Percentiles rank a stretch among this genome's conserved stretches.
These are phyloP conservation scores for Ogataea henricii DNA, from an alignment of 805 yeast genomes.

Conservation along the genomic window DNA sequence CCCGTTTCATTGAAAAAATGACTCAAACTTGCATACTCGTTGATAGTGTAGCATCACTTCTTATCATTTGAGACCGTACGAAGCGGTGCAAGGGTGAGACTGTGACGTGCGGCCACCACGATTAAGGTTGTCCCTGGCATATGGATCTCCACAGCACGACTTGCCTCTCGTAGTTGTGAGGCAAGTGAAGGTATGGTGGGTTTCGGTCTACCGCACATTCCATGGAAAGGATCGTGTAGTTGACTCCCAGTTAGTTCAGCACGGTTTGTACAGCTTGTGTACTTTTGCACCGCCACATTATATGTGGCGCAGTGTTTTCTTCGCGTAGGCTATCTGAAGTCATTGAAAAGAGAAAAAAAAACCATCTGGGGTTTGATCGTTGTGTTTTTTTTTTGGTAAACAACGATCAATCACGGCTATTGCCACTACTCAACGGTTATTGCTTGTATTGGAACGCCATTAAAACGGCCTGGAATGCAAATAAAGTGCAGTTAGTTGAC, in stretches of 20 bases:
- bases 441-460: neutral
- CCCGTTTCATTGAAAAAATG: neutral
- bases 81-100: neutral
- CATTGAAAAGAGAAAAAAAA: neutral
- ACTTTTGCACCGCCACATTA: too few species aligned
- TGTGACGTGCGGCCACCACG: too few species aligned
- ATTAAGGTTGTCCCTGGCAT: too few species aligned
- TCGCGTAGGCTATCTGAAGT: constrained; percentile 5
- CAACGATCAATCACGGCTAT: neutral
- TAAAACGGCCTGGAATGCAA: neutral
- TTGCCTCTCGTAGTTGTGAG: too few species aligned
- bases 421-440: neutral
- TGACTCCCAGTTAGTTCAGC: too few species aligned
- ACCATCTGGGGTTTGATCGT: constrained; percentile 1
- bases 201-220: too few species aligned
- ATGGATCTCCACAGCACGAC: too few species aligned
- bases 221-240: too few species aligned
- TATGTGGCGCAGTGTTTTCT: neutral
- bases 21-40: constrained; percentile 2
- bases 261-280: neutral
- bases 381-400: constrained; percentile 1
- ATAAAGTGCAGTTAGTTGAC: neutral
- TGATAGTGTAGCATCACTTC: neutral
- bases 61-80: neutral
- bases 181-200: too few species aligned